Percentiles rank a stretch among this genome's conserved stretches.
These are phyloP conservation scores for Plectranthus barbatus DNA, from an alignment of 257 asterid genomes.

Conservation along the genomic window DNA sequence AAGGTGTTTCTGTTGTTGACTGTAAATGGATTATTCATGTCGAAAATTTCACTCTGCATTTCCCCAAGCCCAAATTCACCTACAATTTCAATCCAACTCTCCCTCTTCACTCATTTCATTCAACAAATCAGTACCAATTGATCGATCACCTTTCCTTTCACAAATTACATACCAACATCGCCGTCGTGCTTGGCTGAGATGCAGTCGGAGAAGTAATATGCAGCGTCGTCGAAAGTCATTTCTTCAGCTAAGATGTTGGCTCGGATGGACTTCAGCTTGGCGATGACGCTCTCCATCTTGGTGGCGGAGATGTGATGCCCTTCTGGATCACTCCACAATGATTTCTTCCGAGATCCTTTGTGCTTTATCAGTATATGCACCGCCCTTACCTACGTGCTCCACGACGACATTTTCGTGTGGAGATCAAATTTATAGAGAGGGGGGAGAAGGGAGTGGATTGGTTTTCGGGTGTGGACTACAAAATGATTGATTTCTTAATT, in stretches of 20 bases:
- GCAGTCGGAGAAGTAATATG: constrained; percentile 66
- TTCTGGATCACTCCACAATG: constrained; percentile 93
- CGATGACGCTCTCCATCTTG: no score
- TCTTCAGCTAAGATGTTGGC: constrained; percentile 64
- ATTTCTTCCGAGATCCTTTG: constrained; percentile 79
- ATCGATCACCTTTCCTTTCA: no score
- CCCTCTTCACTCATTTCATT: neutral
- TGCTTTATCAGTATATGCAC: constrained; percentile 26
- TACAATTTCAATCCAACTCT: no score
- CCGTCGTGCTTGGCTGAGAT: constrained; percentile 96
- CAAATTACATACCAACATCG: constrained; percentile 54
- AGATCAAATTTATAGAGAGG: constrained; percentile 2
- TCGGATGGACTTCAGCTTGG: constrained; percentile 53
- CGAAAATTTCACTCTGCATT: constrained; percentile 99
- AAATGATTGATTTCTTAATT: no score
- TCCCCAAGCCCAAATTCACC: constrained; percentile 72
- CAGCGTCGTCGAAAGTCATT: constrained; percentile 64
- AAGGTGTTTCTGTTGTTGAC: no score
- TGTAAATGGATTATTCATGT: no score
- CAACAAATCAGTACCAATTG: neutral
- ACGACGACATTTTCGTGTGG: constrained; percentile 28
- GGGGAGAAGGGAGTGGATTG: no score
- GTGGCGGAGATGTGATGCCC: constrained; percentile 68
- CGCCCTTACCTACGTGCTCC: constrained; percentile 57
- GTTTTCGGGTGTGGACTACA: no score